phyloP scores from a whole-genome alignment of 345 rosid species.

The Eucalyptus rudis region DNA sequence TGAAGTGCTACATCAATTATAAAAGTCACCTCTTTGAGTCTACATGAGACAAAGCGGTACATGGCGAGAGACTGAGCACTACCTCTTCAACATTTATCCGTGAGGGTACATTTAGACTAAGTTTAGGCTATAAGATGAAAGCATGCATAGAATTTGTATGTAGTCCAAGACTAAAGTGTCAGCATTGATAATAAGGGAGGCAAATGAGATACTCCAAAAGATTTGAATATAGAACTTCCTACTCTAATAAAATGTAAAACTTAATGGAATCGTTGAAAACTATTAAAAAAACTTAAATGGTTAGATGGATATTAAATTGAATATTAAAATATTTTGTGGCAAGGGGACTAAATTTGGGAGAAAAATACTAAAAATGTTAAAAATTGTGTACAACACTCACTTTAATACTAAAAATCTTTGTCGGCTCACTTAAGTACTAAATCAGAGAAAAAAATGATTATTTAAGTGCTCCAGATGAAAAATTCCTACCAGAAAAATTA shows the following conservation, averaged over 20 bases:
- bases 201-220: neutral
- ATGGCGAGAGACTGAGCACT: neutral
- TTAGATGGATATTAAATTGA: neutral
- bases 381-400: no score
- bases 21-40: neutral
- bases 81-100: neutral
- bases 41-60: neutral
- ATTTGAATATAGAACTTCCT: no score
- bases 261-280: neutral
- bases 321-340: neutral
- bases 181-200: neutral
- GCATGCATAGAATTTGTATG: neutral
- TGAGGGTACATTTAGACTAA: neutral
- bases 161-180: neutral
- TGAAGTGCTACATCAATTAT: neutral
- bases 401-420: no score
- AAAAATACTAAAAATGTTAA: no score
- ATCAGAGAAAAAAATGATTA: no score
- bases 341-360: neutral
- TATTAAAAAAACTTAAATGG: neutral
- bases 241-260: neutral
- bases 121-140: neutral
- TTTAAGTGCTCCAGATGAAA: no score
- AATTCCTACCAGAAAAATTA: no score
- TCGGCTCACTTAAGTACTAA: no score